Evolutionary conservation across 2,329 filamentous ascomycete genomes (phyloP), one percentile per base, ranked within the genome.

Genomic region (Beauveria caledonica): DNA sequence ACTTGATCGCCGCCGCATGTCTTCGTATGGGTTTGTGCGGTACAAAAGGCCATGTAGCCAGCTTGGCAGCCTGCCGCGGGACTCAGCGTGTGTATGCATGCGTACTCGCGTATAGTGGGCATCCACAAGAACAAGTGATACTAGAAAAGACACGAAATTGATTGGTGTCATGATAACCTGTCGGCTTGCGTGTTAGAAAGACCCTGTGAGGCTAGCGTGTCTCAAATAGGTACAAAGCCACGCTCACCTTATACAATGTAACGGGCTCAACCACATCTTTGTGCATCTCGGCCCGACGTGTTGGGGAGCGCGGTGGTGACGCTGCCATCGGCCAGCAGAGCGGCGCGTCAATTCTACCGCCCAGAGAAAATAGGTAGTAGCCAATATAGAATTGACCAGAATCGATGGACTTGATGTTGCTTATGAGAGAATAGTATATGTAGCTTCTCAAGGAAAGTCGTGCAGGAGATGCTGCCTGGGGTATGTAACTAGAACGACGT

Each of bases 111-210:
- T 73, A 78, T 84, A 76, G 61, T 77, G 77, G 55, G 79, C 74
- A 73, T 89, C 86, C 48, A 89, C 79, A 56, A 87, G 71, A 68
- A 80, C 78, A 50, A 89, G 80, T 2, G 86, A 88, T 64, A 88
- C 50, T 46, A 90, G 70, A 72, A 89, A 88, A 23, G 84, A 81
- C 55, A 84, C 75, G 69, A 88, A 82, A 64, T 84, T 78, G 63
- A 89, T 65, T 8, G 87, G 86, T 0, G 85, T 86, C 72, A 87
- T 77, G 65, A 89, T 65, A 21, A 76, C 59, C 78, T 81, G 61
- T 15, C 40, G 19, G 3, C 6, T 21, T 19, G 13, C 17, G n/a
- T 13, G n/a, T 56, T 54, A 54, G 58, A 13, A 25, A 44, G 3
- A 8, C 10, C 3, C 19, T 36, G 53, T 21, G n/a, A 44, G 2